Conservation (phyloP, 2,329 filamentous ascomycete species). For the Didymella pomorum region DNA sequence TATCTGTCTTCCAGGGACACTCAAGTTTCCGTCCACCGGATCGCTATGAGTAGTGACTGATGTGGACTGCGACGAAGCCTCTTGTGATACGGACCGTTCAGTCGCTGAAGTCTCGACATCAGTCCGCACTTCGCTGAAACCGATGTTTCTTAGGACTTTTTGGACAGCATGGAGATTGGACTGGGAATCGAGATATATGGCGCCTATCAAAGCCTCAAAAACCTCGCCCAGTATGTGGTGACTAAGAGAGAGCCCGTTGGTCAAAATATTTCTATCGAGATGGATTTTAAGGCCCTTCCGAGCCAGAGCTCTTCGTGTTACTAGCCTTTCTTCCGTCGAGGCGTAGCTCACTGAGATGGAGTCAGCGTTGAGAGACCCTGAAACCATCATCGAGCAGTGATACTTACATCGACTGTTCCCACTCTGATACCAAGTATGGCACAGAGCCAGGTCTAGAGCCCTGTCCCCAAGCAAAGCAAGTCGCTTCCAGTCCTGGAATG, state of each 20-base stretch:
- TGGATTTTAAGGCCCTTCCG: not conserved
- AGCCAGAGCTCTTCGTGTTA: not conserved
- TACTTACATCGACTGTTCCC: not conserved
- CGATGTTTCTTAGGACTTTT: not conserved
- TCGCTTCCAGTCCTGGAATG: not conserved
- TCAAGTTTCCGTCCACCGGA: not conserved
- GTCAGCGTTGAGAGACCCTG: not conserved
- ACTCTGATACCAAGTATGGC: not conserved
- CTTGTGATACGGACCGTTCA: not conserved
- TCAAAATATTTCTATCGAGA: not conserved
- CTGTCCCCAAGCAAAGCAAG: not conserved
- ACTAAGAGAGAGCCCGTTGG: too few species aligned
- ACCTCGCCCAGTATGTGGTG: not conserved
- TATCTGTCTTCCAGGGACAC: not conserved
- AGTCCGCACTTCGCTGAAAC: not conserved
- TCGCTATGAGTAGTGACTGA: not conserved
- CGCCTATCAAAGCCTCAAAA: constrained; percentile 1
- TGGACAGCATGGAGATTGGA: not conserved
- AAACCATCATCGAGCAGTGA: not conserved
- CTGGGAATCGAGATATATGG: not conserved
- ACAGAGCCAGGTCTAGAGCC: not conserved
- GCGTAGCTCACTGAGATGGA: not conserved
- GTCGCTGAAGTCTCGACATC: not conserved
- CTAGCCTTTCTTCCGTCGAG: not conserved
- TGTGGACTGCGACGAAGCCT: not conserved